Evolutionary conservation across 2,329 filamentous ascomycete genomes (phyloP), one percentile per base, ranked within the genome.

Genomic region (Aspergillus texensis): DNA sequence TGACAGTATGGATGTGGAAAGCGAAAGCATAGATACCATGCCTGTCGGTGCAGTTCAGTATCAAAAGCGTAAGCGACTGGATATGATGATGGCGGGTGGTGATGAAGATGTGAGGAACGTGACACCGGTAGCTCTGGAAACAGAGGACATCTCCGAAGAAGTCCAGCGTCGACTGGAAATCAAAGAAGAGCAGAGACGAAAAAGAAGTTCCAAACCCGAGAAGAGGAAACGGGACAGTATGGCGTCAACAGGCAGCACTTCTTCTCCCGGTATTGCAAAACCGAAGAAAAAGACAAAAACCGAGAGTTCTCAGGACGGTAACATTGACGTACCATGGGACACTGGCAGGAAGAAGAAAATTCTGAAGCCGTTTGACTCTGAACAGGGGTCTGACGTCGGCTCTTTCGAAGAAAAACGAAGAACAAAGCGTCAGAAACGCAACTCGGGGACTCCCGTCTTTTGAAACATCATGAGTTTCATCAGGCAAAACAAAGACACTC

Each of bases 101-200:
- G 64, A 74, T 30, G 72, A 70, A n/a, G 70, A 75, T 26, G 63
- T 71, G 19, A 62, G 67, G 43, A 63, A 69, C 41, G 65, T 62
- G 36, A 67, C 68, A 8, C 68, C 74, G 0, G 64, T 70, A 0
- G 68, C 73, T n/a, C 54, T 75, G 19, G 77, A 79, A 45, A 77
- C 75, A 28, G 80, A 82, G 58, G 80, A 82, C 63, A 82, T 82
- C 54, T 80, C 80, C 3, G 77, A 73, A 12, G 80, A 81, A 55
- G 81, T 83, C 0, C 79, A 81, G 59, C 76, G 77, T 21, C 73
- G 80, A n/a, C 62, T 82, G 41, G 75, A 73, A 53, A 78, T 80
- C 46, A 81, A 78, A 61, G 80, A 81, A 62, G 77, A 80, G 57
- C 71, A 69, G 14, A 76, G 78, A 57, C 65, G 63, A 21, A 73